Evolutionary conservation across 2,329 filamentous ascomycete species (phyloP).

Genomic region (Epichloe bromicola): DNA sequence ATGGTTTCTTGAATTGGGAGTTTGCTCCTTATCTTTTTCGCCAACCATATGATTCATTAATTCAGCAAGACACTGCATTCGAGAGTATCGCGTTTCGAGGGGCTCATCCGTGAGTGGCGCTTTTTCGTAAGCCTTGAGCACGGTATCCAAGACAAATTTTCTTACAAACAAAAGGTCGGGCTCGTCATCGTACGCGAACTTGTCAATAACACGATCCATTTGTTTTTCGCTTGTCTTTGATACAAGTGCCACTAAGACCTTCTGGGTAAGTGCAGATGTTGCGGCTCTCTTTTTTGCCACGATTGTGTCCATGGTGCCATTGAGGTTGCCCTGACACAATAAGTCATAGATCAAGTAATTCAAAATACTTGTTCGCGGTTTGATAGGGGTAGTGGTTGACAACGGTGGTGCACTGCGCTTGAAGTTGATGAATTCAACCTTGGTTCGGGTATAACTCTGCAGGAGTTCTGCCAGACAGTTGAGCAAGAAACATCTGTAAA

Average conservation of each 20-base stretch:
- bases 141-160: slow-evolving; percentile 87
- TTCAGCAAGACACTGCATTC: slow-evolving; percentile 76
- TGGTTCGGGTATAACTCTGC: slow-evolving; percentile 83
- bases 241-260: slow-evolving; percentile 75
- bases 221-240: slow-evolving; percentile 73
- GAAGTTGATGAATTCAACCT: slow-evolving; percentile 99
- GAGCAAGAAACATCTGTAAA: slow-evolving; percentile 90
- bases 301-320: slow-evolving; percentile 60
- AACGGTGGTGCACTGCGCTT: slow-evolving; percentile 81
- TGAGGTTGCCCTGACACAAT: slow-evolving; percentile 46
- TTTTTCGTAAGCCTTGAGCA: slow-evolving; percentile 83
- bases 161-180: slow-evolving; percentile 81
- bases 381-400: slow-evolving; percentile 76
- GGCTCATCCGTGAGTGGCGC: slow-evolving; percentile 66
- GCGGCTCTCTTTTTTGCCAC: slow-evolving; percentile 77
- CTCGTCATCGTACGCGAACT: slow-evolving; percentile 60
- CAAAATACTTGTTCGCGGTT: slow-evolving; percentile 80
- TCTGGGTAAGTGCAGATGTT: slow-evolving; percentile 76
- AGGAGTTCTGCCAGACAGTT: slow-evolving; percentile 85
- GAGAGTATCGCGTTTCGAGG: slow-evolving; percentile 74
- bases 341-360: slow-evolving; percentile 87
- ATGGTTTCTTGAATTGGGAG: slow-evolving; percentile 26
- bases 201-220: slow-evolving; percentile 41
- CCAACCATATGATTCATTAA: slow-evolving; percentile 88
- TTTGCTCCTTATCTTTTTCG: slow-evolving; percentile 54